phyloP scores from a whole-genome alignment of 257 asterid genomes.

The Dorcoceras hygrometricum region DNA sequence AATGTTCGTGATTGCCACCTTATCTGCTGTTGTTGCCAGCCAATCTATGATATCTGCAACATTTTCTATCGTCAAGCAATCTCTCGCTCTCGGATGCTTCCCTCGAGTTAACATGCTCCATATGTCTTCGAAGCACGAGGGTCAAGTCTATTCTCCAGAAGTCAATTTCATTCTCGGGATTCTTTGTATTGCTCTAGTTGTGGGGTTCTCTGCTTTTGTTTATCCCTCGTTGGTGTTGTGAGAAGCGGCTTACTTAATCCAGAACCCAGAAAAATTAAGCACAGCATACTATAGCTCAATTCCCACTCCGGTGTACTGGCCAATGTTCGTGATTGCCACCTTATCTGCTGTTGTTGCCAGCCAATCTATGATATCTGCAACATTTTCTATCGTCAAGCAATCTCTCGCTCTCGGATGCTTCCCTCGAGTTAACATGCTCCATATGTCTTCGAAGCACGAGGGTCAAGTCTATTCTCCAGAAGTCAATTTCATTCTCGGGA shows the following conservation, averaged over 20 bases:
- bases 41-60: constrained; percentile 68
- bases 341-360: constrained; percentile 62
- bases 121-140: constrained; percentile 48
- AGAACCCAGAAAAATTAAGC: background rate
- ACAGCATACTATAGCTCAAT: background rate
- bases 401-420: constrained; percentile 65
- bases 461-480: constrained; percentile 74
- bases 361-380: constrained; percentile 64
- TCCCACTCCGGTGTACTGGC: constrained; percentile 41
- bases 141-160: constrained; percentile 70
- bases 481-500: constrained; percentile 65
- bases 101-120: constrained; percentile 64
- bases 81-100: constrained; percentile 63
- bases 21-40: constrained; percentile 60
- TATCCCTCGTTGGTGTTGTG: constrained; percentile 25
- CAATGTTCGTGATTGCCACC: constrained; percentile 54
- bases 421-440: constrained; percentile 61
- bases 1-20: constrained; percentile 53
- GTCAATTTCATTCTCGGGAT: constrained; percentile 67
- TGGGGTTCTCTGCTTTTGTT: constrained; percentile 31
- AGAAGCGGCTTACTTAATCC: background rate
- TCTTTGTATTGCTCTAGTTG: constrained; percentile 40
- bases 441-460: constrained; percentile 47
- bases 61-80: constrained; percentile 65
- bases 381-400: constrained; percentile 68